phyloP scores from a whole-genome alignment of 208 protist genomes.

The Trypanosoma lewisi region DNA sequence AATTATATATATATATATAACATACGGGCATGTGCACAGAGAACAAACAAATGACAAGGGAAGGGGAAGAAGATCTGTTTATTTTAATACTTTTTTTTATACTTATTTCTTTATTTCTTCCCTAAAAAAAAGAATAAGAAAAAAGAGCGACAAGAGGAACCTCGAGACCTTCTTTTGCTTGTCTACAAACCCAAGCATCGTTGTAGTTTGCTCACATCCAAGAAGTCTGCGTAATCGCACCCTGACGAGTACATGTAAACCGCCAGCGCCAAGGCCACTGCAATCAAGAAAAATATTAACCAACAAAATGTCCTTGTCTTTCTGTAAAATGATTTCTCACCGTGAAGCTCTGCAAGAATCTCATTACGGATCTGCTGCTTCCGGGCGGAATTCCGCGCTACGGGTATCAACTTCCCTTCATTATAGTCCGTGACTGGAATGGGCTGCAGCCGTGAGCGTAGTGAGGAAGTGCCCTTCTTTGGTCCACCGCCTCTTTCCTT shows the following conservation, averaged over 20 bases:
- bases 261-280: not conserved
- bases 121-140: no score
- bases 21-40: no score
- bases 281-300: not conserved
- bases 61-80: no score
- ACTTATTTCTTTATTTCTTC: no score
- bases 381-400: not conserved
- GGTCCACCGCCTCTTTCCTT: not conserved
- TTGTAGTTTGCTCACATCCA: not conserved
- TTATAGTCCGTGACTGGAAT: not conserved
- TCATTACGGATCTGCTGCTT: constrained; percentile 1
- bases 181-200: no score
- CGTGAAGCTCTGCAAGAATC: not conserved
- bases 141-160: no score
- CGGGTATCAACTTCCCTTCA: no score
- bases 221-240: not conserved
- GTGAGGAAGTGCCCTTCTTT: not conserved
- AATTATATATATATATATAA: not conserved
- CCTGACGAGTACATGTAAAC: not conserved
- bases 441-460: not conserved
- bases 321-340: not conserved
- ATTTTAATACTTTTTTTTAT: no score
- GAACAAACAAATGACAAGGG: no score
- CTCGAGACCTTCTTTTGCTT: no score
- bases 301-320: not conserved